Base-by-base conservation (phyloP, 768 basidiomycete genomes). In the Xerocomellus intermedius region DNA sequence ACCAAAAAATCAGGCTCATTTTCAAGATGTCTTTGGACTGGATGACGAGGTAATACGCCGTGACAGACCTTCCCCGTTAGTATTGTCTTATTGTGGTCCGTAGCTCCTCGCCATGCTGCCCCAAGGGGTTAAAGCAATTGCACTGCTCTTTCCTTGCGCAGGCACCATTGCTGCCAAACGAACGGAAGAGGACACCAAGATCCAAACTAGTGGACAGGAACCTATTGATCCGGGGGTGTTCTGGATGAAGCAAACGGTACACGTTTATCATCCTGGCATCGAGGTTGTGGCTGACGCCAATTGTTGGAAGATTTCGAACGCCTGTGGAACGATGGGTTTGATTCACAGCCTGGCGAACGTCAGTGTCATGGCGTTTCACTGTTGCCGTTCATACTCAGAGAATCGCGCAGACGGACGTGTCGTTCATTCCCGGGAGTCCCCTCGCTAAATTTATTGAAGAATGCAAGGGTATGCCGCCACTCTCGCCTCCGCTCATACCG, bases 181-280 rank as follows among this genome's bases (percentile, higher is more conserved):
- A 41, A 75, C 75, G 39, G 73, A 75, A 42, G 89, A 93, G 57
- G 91, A 94, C 59, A 72, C 71, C 41, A 67, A 69, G 60, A 79
- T 89, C 45, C 70, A 70, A 26, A 70, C 68, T 14, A 75, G 77
- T 41, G 83, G 68, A 6, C 74, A 77, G 51, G 74, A 71, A 10
- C 69, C 73, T 0, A 64, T 90, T 5, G 84, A 91, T 61, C 79
- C 82, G 6, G 83, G 82, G 0, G 73, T 96, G 5, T 75, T 94
- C 61, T 97, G 85, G 81, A 91, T 96, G 74, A 93, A 92, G 69
- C 94, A 97, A 69, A 96, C 89, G 48, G 93, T 91, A 52, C 32
- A 79, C 66, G 12, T 39, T 42, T 3, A 14, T 43, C 28, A 2
- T 5, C 21, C 21, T 50, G 13, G 7, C 17, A 4, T 36, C 38